phyloP scores from a whole-genome alignment of 2,329 filamentous ascomycete genomes.

The Aspergillus candidus region DNA sequence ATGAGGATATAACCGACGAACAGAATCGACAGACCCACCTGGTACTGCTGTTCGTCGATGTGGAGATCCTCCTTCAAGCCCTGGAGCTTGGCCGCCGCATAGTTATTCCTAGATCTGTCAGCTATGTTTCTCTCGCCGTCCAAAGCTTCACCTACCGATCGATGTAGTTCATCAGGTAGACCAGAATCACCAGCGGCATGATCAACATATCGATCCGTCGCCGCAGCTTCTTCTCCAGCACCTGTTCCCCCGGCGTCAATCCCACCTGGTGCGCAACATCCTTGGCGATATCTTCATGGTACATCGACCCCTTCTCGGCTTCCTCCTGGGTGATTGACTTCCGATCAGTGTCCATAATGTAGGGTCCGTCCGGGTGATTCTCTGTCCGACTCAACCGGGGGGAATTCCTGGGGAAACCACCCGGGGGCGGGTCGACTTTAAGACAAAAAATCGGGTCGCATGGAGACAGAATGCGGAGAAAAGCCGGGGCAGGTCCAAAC shows the following conservation, averaged over 20 bases:
- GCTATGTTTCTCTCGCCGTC: not conserved
- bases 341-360: no score
- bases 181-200: slow-evolving; percentile 16
- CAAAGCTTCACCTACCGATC: slow-evolving; percentile 10
- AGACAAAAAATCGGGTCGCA: no score
- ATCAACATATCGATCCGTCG: slow-evolving; percentile 18
- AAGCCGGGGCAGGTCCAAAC: no score
- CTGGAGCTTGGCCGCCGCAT: slow-evolving; percentile 31
- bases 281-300: no score
- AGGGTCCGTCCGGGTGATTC: no score
- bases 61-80: slow-evolving; percentile 30
- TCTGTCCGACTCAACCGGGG: no score
- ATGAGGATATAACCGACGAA: slow-evolving; percentile 33
- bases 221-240: slow-evolving; percentile 14
- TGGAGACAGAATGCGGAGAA: no score
- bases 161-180: slow-evolving; percentile 21
- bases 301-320: no score
- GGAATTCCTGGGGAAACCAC: no score
- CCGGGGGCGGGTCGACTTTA: no score
- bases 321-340: no score
- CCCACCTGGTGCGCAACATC: no score
- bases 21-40: slow-evolving; percentile 30
- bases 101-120: slow-evolving; percentile 30
- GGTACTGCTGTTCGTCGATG: slow-evolving; percentile 25
- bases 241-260: not conserved